A percentile compares a stretch with the other conserved stretches of the same genome.
phyloP scores from a whole-genome alignment of 345 rosid species.

The Salix purpurea region DNA sequence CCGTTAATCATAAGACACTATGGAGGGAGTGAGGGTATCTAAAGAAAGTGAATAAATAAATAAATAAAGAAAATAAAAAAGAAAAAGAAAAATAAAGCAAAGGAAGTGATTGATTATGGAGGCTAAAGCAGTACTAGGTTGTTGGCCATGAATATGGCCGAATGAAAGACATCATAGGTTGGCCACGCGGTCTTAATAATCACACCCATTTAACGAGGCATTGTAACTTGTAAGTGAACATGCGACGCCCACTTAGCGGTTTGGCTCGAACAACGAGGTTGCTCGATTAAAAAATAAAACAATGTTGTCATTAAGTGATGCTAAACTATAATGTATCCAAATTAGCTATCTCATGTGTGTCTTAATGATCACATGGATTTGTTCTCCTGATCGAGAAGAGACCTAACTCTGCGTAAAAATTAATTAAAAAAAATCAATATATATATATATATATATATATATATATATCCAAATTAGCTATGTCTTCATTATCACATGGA shows the following conservation, averaged over 20 bases:
- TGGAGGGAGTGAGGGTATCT: not conserved
- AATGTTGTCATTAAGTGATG: not conserved
- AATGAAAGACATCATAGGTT: not conserved
- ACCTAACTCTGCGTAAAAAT: too few species aligned
- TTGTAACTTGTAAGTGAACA: not conserved
- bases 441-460: too few species aligned
- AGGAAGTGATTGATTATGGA: not conserved
- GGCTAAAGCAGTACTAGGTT: conserved; percentile 49
- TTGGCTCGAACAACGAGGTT: not conserved
- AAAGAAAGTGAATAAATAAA: not conserved
- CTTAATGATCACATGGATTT: too few species aligned
- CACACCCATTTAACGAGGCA: not conserved
- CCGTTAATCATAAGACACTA: not conserved
- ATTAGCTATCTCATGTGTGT: too few species aligned
- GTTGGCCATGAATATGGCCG: conserved; percentile 37
- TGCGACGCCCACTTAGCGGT: not conserved
- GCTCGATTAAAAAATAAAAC: not conserved
- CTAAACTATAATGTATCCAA: not conserved
- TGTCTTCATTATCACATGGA: too few species aligned
- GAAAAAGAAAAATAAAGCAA: not conserved
- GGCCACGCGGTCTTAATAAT: not conserved
- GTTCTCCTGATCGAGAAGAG: not conserved
- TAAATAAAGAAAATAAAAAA: not conserved
- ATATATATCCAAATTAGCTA: too few species aligned
- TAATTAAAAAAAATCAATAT: too few species aligned